Percentiles rank a stretch among this genome's conserved stretches.
Conservation (phyloP, 108 stramenopile species). For the Pseudonitzschia multiseries region DNA sequence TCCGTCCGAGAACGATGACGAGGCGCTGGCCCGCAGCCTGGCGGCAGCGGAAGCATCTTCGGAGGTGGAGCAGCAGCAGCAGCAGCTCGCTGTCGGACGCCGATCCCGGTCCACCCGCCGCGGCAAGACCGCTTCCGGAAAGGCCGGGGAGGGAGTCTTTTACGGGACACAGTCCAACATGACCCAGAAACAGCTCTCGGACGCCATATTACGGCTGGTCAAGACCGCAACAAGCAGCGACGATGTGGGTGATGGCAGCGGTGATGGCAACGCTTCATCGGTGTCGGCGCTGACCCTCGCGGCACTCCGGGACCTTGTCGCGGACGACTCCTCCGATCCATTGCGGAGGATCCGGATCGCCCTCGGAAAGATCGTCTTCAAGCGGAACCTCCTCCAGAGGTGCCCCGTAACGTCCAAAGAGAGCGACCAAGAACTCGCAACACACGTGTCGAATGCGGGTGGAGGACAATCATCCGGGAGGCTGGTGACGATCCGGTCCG, state of each 20-base stretch:
- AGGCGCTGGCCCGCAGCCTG: constrained; percentile 35
- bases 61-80: constrained; percentile 1
- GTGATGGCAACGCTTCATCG: no score
- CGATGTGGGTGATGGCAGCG: no score
- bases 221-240: constrained; percentile 41
- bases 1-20: constrained; percentile 26
- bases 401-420: constrained; percentile 40
- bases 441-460: no score
- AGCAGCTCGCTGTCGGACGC: neutral
- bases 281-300: constrained; percentile 30
- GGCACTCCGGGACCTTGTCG: constrained; percentile 49
- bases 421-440: constrained; percentile 32
- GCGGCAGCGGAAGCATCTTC: constrained; percentile 18
- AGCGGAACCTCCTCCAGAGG: constrained; percentile 53
- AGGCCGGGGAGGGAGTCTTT: constrained; percentile 46
- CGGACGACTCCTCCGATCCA: constrained; percentile 66
- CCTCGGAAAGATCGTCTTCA: constrained; percentile 71
- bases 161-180: constrained; percentile 71
- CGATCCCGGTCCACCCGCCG: constrained; percentile 21
- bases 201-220: constrained; percentile 58
- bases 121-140: constrained; percentile 14
- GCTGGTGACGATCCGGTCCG: constrained; percentile 15
- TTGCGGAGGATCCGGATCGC: constrained; percentile 62
- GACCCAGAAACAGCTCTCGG: constrained; percentile 73
- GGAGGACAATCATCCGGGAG: no score